Evolutionary conservation across 2,329 filamentous ascomycete genomes (phyloP).

Genomic region (Sporothrix phasma): DNA sequence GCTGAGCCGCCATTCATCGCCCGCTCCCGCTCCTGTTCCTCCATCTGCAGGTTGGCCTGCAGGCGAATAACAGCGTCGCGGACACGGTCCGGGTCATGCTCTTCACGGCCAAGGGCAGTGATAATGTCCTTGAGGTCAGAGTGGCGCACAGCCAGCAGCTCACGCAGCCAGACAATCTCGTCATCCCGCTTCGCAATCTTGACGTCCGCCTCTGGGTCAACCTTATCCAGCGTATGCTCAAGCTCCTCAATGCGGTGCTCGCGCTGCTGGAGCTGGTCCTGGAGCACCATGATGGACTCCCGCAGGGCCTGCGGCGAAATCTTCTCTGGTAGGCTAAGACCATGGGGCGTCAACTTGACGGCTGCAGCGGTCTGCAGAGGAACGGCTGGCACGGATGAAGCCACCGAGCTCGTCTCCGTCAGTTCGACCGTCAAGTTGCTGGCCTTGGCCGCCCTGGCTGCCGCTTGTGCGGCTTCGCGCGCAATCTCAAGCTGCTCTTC

Average conservation of each 20-base stretch:
- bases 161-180: slow-evolving; percentile 89
- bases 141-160: slow-evolving; percentile 80
- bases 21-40: slow-evolving; percentile 87
- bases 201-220: slow-evolving; percentile 65
- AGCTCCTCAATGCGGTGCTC: slow-evolving; percentile 84
- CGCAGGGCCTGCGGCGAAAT: slow-evolving; percentile 90
- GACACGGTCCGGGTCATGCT: slow-evolving; percentile 67
- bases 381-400: slow-evolving; percentile 16
- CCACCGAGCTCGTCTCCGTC: slow-evolving; percentile 5
- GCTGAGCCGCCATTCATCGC: slow-evolving; percentile 61
- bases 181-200: slow-evolving; percentile 89
- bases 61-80: slow-evolving; percentile 88
- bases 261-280: slow-evolving; percentile 92
- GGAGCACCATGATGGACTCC: slow-evolving; percentile 90
- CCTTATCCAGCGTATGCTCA: slow-evolving; percentile 56
- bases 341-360: slow-evolving; percentile 30
- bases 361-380: slow-evolving; percentile 23
- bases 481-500: slow-evolving; percentile 89
- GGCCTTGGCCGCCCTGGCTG: slow-evolving; percentile 60
- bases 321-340: slow-evolving; percentile 59
- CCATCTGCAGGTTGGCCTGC: slow-evolving; percentile 93
- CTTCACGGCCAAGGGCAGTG: slow-evolving; percentile 60
- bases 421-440: slow-evolving; percentile 24
- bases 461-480: slow-evolving; percentile 75
- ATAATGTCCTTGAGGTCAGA: slow-evolving; percentile 92